A percentile compares a stretch with the other conserved stretches of the same genome.
phyloP scores from a whole-genome alignment of 441 rosid species.

The Geranium incanum region DNA sequence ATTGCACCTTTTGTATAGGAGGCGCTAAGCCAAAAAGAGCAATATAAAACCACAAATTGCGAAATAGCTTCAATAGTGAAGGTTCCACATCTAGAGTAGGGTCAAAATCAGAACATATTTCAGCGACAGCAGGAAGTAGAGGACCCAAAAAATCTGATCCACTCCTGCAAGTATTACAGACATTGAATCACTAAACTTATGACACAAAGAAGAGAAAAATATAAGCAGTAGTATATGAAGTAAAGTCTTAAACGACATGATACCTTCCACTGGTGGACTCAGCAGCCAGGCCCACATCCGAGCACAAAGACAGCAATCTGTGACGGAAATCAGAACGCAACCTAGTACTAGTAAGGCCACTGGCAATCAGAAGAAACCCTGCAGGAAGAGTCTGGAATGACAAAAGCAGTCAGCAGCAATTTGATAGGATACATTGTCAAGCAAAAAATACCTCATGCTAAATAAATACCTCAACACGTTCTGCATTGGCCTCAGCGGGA shows the following conservation, averaged over 20 bases:
- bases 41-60: constrained; percentile 95
- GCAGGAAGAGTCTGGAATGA: constrained; percentile 96
- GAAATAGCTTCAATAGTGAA: constrained; percentile 85
- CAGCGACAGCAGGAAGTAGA: constrained; percentile 94
- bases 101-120: constrained; percentile 93
- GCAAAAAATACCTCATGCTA: constrained; percentile 18
- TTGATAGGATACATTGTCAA: constrained; percentile 25
- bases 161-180: constrained; percentile 52
- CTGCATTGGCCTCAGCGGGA: constrained; percentile 77
- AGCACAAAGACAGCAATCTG: constrained; percentile 89
- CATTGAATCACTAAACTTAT: neutral
- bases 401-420: constrained; percentile 45
- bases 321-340: constrained; percentile 89
- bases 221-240: neutral
- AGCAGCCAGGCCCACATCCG: constrained; percentile 95
- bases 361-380: constrained; percentile 85
- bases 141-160: constrained; percentile 98
- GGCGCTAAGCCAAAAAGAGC: constrained; percentile 98
- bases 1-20: constrained; percentile 60
- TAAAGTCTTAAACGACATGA: neutral
- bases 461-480: constrained; percentile 75
- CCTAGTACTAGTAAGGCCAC: constrained; percentile 59
- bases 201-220: neutral
- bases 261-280: constrained; percentile 96
- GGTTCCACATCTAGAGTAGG: constrained; percentile 83